Evolutionary conservation across 129 eudicot species (phyloP), one percentile per base, ranked within the genome.

Genomic region (Ambrosia artemisiifolia): DNA sequence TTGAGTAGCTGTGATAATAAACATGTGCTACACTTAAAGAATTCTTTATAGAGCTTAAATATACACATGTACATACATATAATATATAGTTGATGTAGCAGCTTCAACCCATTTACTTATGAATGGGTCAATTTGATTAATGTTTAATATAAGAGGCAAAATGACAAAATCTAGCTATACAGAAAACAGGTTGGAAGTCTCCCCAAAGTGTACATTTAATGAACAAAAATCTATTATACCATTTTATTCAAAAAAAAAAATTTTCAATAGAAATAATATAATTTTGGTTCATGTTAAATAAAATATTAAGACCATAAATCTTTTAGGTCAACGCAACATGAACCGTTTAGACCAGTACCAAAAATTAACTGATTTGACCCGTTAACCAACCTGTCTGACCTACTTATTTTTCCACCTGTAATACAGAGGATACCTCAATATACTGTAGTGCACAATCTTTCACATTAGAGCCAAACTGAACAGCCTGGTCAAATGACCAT

Each of bases 401-500:
- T 2, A 3, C 42, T 34, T 60, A 67, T 30, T 43, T 42, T 28
- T 33, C 55, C 11, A 43, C 38, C 36, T 2, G 42, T 67, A 42
- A 49, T 40, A 68, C 6, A 42, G 48, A 30, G 46, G 24, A 65
- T 77, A 90, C 98, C 96, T 94, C 99, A 57, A 94, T 90, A 75
- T 90, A 94, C 59, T 86, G 91, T 76, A 94, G 83, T 80, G 65
- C 65, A 73, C 83, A 87, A 65, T 78, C 83, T 80, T 81, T 90
- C 56, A 90, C 89, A 40, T 75, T 79, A 51, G 34, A 34, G 42
- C 89, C 96, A 83, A 94, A 94, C 55, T 50, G 79, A 55, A 86
- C 70, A 64, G 99, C 97, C 16, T 89, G 75, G 67, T 84, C 76
- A 74, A 85, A 90, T 55, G 84, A 79, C 99, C 99, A 94, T 71